Percentiles rank a stretch among this genome's conserved stretches.
These are phyloP conservation scores for Rutstroemia sp. DNA, from an alignment of 2,329 filamentous ascomycete species.

Conservation along the genomic window DNA sequence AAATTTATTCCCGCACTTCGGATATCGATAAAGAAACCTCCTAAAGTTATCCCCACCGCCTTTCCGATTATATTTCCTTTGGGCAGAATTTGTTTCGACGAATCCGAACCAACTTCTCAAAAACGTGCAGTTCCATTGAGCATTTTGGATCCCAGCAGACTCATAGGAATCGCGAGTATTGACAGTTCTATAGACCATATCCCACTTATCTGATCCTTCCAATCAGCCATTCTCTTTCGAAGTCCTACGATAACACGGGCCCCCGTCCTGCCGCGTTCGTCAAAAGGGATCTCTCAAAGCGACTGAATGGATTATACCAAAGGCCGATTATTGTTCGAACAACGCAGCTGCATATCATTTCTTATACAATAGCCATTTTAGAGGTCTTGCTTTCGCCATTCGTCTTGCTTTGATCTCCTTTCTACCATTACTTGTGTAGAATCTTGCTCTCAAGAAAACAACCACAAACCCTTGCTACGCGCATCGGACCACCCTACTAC, in stretches of 20 bases:
- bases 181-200: background rate
- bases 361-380: slow-evolving; percentile 12
- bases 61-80: background rate
- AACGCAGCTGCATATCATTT: slow-evolving; percentile 24
- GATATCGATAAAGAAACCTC: background rate
- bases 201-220: background rate
- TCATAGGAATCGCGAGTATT: background rate
- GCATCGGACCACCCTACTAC: background rate
- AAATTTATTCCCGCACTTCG: background rate
- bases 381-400: background rate
- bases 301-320: slow-evolving; percentile 25
- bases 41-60: background rate
- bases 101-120: background rate
- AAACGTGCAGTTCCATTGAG: slow-evolving; percentile 3
- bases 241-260: background rate
- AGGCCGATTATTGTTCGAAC: slow-evolving; percentile 20
- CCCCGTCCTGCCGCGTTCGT: background rate
- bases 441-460: background rate
- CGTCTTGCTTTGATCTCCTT: background rate
- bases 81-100: background rate
- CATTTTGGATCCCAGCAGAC: background rate
- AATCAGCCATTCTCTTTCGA: background rate
- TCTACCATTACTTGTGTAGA: background rate
- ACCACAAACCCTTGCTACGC: background rate
- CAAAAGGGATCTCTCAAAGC: background rate